Conservation (phyloP, 1,284 basidiomycete genomes). For the Nidula niveotomentosa region DNA sequence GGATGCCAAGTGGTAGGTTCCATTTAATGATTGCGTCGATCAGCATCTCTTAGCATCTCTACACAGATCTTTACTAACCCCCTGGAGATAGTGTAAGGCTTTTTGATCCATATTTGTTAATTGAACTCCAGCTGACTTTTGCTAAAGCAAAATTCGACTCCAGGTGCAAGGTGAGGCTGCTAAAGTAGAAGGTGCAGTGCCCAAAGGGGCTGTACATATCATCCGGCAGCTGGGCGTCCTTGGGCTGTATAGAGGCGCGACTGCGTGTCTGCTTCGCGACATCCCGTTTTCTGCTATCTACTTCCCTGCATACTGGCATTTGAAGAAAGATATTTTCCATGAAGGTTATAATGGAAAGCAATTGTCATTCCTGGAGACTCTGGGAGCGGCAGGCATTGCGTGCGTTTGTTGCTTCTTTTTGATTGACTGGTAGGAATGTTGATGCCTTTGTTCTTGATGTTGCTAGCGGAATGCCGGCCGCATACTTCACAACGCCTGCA, state of each 20-base stretch:
- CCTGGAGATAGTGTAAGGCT: conserved; percentile 83
- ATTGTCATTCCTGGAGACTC: conserved; percentile 88
- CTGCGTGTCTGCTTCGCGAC: conserved; percentile 88
- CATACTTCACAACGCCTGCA: conserved; percentile 83
- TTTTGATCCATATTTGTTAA: background rate
- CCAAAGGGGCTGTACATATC: conserved; percentile 90
- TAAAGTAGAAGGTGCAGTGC: conserved; percentile 75
- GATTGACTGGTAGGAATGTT: conserved; percentile 17
- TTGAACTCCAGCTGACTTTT: conserved; percentile 7
- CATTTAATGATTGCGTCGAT: conserved; percentile 1
- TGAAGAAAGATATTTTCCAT: conserved; percentile 92
- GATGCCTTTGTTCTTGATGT: conserved; percentile 20
- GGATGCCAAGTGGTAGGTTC: conserved; percentile 93
- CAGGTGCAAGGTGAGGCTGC: conserved; percentile 97
- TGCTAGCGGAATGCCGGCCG: conserved; percentile 91
- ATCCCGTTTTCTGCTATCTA: conserved; percentile 93
- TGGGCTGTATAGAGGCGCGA: conserved; percentile 91
- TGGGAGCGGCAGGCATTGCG: conserved; percentile 82
- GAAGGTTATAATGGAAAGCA: conserved; percentile 97
- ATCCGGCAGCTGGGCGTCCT: conserved; percentile 90
- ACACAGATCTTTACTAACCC: conserved; percentile 92
- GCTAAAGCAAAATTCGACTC: conserved; percentile 87
- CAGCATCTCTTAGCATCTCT: conserved; percentile 11
- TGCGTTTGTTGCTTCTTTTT: conserved; percentile 37
- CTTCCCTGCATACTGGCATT: conserved; percentile 79